Evolutionary conservation across 129 eudicot genomes (phyloP).

Genomic region (Lactuca saligna): DNA sequence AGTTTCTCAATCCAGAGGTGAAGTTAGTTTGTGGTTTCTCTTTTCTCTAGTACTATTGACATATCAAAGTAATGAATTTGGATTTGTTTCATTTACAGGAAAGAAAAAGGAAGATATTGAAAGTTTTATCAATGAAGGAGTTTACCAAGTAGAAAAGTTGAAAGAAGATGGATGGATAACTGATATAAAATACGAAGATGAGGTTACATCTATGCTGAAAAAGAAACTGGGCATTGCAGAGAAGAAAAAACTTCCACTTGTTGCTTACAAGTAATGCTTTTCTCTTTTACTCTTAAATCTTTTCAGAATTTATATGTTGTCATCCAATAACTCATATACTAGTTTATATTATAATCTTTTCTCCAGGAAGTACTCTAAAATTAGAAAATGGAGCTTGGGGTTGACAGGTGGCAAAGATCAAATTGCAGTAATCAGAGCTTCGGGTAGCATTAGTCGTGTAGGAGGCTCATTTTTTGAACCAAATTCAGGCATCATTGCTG

Average conservation of each 20-base stretch:
- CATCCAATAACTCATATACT: no score
- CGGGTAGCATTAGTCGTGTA: constrained; percentile 74
- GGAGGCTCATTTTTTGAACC: constrained; percentile 58
- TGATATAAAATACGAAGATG: constrained; percentile 89
- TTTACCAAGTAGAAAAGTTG: constrained; percentile 68
- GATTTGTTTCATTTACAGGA: constrained; percentile 44
- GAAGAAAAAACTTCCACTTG: constrained; percentile 65
- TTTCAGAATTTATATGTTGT: no score
- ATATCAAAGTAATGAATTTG: constrained; percentile 1
- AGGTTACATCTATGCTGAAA: constrained; percentile 76
- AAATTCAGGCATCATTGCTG: constrained; percentile 66
- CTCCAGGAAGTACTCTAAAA: constrained; percentile 75
- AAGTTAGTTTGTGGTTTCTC: constrained; percentile 11
- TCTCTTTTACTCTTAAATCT: no score
- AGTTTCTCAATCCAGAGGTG: constrained; percentile 67
- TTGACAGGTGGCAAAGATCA: constrained; percentile 66
- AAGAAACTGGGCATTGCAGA: constrained; percentile 50
- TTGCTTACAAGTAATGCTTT: constrained; percentile 73
- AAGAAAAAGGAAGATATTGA: constrained; percentile 76
- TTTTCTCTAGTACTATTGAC: constrained; percentile 1
- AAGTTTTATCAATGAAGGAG: constrained; percentile 80
- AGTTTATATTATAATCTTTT: no score
- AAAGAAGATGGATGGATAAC: constrained; percentile 93
- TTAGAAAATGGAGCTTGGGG: constrained; percentile 75
- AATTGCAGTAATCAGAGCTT: constrained; percentile 87